Evolutionary conservation across 2,329 filamentous ascomycete genomes (phyloP).

Genomic region (Neopestalotiopsis clavispora): DNA sequence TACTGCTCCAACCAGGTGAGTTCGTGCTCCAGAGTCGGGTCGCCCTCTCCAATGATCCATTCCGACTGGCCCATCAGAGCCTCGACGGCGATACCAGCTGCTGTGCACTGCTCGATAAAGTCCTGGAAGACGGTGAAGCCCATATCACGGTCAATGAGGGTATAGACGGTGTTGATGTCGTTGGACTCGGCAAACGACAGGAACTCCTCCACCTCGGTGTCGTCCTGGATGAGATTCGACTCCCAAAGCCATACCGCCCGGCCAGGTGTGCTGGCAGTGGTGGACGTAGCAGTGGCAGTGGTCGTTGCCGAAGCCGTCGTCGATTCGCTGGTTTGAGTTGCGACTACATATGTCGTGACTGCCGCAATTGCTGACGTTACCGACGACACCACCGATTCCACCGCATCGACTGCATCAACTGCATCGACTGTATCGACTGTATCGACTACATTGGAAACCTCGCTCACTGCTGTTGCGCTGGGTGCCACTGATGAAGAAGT

Average conservation of each 20-base stretch:
- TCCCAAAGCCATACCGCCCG: constrained; percentile 17
- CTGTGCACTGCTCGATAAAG: constrained; percentile 14
- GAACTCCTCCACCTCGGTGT: constrained; percentile 11
- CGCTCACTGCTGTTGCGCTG: not conserved
- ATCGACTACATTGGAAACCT: not conserved
- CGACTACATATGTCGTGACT: not conserved
- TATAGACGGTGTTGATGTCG: constrained; percentile 11
- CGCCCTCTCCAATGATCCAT: constrained; percentile 13
- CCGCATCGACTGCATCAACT: not conserved
- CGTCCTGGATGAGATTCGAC: constrained; percentile 13
- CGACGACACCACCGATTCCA: not conserved
- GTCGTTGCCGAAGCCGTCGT: not conserved
- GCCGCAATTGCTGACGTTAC: not conserved
- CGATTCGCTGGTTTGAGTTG: not conserved
- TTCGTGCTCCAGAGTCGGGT: constrained; percentile 8
- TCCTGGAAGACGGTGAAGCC: constrained; percentile 9
- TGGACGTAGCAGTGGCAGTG: constrained; percentile 3
- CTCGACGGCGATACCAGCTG: constrained; percentile 14
- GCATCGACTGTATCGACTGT: not conserved
- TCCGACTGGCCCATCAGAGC: constrained; percentile 15
- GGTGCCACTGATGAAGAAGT: not conserved
- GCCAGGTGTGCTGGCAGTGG: not conserved
- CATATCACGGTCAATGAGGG: constrained; percentile 13
- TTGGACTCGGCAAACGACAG: constrained; percentile 16
- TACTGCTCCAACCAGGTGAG: constrained; percentile 18